Evolutionary conservation across 345 rosid species (phyloP), one percentile per base, ranked within the genome.

Genomic region (Nasturtium officinale): DNA sequence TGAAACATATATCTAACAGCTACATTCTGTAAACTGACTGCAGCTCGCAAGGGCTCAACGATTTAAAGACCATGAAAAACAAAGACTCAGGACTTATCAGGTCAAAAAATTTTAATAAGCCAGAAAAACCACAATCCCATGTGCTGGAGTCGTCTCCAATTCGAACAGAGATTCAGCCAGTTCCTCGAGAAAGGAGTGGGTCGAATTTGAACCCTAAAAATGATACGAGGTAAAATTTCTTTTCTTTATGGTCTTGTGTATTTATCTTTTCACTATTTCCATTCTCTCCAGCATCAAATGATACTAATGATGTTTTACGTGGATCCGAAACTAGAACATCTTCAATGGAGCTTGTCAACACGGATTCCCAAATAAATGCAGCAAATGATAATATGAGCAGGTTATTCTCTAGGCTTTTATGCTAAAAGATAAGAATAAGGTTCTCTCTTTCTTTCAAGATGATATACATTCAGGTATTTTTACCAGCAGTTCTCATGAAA

Each of bases 61-160:
- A 71, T 51, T 59, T 59, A 54, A 73, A 59, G 48, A 46, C 65
- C 63, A 54, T 10, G 56, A 77, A 76, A 47, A 71, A 72, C 54
- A 83, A 77, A 55, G 85, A 83, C 68, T 45, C 82, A 15, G 87
- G 82, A 77, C 61, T 45, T 28, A 53, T 72, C 54, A 35, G 58
- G 26, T 83, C 87, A 32, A 81, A 77, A 29, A 38, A 61, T 66
- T 83, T 80, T 42, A 80, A 52, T 65, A 83, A 76, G 43, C 47
- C 82, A 26, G 82, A 77, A 37, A 69, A 73, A 72, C 37, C 69
- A 43, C 77, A 55, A 69, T 67, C 78, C 71, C 64, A 80, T 21
- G 65, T 65, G 61, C 38, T 66, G 64, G 68, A 68, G 18, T 78
- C 80, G 56, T 61, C 84, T 64, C 28, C 73, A 64, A 25, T 20